phyloP scores from a whole-genome alignment of 176 grass and related monocot genomes.

The Neostapfia colusana region DNA sequence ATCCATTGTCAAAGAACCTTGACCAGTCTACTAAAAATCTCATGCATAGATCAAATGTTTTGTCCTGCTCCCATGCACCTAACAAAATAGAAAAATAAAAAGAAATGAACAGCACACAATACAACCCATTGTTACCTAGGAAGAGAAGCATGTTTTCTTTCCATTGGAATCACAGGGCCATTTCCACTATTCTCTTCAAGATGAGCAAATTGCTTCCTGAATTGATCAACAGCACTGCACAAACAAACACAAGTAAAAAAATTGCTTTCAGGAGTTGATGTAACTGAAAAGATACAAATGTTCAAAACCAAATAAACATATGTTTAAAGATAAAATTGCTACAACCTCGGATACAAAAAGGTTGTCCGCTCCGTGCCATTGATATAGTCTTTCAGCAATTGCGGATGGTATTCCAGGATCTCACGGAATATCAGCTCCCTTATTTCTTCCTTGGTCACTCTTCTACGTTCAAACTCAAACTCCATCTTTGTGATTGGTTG shows the following conservation, averaged over 20 bases:
- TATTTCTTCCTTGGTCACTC: slow-evolving; percentile 97
- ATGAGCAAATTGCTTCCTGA: slow-evolving; percentile 89
- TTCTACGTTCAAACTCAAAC: slow-evolving; percentile 92
- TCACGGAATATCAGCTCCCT: slow-evolving; percentile 93
- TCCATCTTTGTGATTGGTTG: slow-evolving; percentile 97
- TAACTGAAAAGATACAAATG: background rate
- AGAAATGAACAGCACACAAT: slow-evolving; percentile 32
- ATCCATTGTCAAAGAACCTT: background rate
- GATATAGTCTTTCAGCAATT: slow-evolving; percentile 91
- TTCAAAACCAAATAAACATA: slow-evolving; percentile 18
- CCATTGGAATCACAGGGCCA: slow-evolving; percentile 59
- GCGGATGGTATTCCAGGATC: slow-evolving; percentile 95
- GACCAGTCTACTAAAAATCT: background rate
- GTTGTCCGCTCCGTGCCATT: slow-evolving; percentile 94
- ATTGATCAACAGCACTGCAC: slow-evolving; percentile 94
- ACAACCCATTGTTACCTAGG: slow-evolving; percentile 63
- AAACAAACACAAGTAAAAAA: slow-evolving; percentile 29
- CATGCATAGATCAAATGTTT: background rate
- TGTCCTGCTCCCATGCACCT: background rate
- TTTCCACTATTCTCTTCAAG: slow-evolving; percentile 89
- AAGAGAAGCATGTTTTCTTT: slow-evolving; percentile 92
- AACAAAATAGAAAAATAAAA: slow-evolving; percentile 6
- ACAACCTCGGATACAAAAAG: slow-evolving; percentile 94
- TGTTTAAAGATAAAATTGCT: slow-evolving; percentile 31
- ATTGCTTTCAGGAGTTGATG: background rate